Evolutionary conservation across 2,329 filamentous ascomycete genomes (phyloP).

Genomic region (Pseudocercospora eumusae): DNA sequence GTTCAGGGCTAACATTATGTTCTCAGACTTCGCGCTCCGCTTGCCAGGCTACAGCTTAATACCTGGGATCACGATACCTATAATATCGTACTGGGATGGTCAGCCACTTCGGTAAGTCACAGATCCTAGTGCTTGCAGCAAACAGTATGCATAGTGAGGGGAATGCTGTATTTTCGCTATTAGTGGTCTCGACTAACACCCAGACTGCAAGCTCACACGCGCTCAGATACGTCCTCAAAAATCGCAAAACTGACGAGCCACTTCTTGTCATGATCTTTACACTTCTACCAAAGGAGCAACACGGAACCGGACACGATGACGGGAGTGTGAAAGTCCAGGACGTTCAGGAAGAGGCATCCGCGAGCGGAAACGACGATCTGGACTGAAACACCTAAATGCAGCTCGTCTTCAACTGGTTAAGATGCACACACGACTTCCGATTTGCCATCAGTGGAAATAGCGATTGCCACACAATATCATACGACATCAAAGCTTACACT

Average conservation of each 20-base stretch:
- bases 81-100: slow-evolving; percentile 79
- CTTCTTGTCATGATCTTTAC: slow-evolving; percentile 83
- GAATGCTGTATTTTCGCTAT: slow-evolving; percentile 37
- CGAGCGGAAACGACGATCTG: slow-evolving; percentile 27
- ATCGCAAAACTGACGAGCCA: slow-evolving; percentile 69
- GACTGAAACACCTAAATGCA: slow-evolving; percentile 18
- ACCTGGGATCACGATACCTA: slow-evolving; percentile 68
- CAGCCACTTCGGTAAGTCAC: slow-evolving; percentile 68
- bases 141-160: slow-evolving; percentile 7
- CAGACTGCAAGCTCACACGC: slow-evolving; percentile 67
- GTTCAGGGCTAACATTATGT: slow-evolving; percentile 4
- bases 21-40: slow-evolving; percentile 65
- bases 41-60: slow-evolving; percentile 59
- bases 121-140: slow-evolving; percentile 35
- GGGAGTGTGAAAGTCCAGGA: slow-evolving; percentile 16
- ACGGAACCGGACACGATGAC: slow-evolving; percentile 21
- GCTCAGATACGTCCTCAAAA: slow-evolving; percentile 89
- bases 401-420: background rate
- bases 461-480: too few species aligned
- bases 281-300: slow-evolving; percentile 64
- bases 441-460: too few species aligned
- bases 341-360: slow-evolving; percentile 5
- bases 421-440: background rate
- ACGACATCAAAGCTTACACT: background rate
- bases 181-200: slow-evolving; percentile 32